A percentile compares a stretch with the other conserved stretches of the same genome.
phyloP scores from a whole-genome alignment of 768 basidiomycete species.

The Russula sp. region DNA sequence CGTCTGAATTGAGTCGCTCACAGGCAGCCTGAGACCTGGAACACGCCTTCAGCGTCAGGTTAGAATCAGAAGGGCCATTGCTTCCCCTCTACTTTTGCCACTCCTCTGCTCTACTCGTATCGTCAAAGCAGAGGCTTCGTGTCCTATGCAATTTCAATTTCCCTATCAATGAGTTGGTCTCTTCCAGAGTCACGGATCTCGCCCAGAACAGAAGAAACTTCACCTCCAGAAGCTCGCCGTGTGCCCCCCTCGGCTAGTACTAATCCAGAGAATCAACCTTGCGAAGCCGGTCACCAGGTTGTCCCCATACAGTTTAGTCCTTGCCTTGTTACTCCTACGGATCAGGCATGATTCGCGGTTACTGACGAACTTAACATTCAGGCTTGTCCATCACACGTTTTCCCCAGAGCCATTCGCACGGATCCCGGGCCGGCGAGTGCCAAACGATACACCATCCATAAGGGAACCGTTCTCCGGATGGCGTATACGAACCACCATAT shows the following conservation, averaged over 20 bases:
- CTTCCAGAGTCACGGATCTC: too few species aligned
- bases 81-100: neutral
- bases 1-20: neutral
- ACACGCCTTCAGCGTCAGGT: neutral
- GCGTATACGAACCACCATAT: neutral
- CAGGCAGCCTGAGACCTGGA: neutral
- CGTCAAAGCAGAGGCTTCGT: neutral
- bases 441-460: too few species aligned
- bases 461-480: neutral
- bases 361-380: neutral
- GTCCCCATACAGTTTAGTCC: neutral
- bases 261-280: neutral
- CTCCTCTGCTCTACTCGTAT: neutral
- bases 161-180: too few species aligned
- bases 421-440: neutral
- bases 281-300: neutral
- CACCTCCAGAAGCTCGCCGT: neutral
- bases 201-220: too few species aligned
- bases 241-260: neutral
- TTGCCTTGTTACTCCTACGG: neutral
- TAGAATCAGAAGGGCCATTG: neutral
- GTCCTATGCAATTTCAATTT: neutral
- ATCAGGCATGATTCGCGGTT: neutral
- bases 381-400: neutral
- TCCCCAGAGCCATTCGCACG: neutral